Base-by-base conservation (phyloP, 2,329 filamentous ascomycete species). In the Achaetomium macrosporum region DNA sequence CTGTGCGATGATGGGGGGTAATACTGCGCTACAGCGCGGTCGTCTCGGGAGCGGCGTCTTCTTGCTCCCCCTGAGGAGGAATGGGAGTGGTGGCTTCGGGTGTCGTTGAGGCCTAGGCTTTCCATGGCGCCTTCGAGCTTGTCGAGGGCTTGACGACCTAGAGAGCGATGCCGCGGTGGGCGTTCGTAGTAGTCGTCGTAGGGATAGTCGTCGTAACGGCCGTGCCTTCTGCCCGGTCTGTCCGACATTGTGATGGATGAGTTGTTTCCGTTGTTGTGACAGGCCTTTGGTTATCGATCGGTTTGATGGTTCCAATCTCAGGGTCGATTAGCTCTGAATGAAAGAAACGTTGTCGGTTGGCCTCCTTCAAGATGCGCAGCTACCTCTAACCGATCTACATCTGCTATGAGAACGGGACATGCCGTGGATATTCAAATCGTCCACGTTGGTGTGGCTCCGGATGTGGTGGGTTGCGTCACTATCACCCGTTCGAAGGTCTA, bases 101-200 rank as follows among this genome's bases (percentile, higher is more conserved):
- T n/a, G 33, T 41, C 16, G 40, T 51, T 53, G 8, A 59, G 50
- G 20, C 42, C 55, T 9, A 60, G 46, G 2, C 37, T 31, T 9
- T 29, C 47, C 30, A 60, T 55, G 15, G 54, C 53, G 20, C 50
- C 53, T 15, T 49, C 51, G 9, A 62, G 50, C 46, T 57, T 61
- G 54, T 59, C 58, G 7, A 61, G 42, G 12, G 48, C 57, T 10
- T 55, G 50, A 2, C 59, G 59, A 40, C 59, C 49, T 16, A 62
- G 47, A 2, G 60, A 62, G 17, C 57, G 60, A 20, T 57, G 58
- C 5, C 57, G 56, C 5, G 55, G 44, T 9, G 44, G 54, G 16
- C 29, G 33, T 25, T 57, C 49, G 43, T 57, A 47, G 36, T 48
- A 31, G 15, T 52, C 47, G 42, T 47, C 44, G 48, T 56, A 49